Evolutionary conservation across 495 filamentous ascomycete species (phyloP), one percentile per base, ranked within the genome.

Genomic region (Aspergillus bertholletiae): DNA sequence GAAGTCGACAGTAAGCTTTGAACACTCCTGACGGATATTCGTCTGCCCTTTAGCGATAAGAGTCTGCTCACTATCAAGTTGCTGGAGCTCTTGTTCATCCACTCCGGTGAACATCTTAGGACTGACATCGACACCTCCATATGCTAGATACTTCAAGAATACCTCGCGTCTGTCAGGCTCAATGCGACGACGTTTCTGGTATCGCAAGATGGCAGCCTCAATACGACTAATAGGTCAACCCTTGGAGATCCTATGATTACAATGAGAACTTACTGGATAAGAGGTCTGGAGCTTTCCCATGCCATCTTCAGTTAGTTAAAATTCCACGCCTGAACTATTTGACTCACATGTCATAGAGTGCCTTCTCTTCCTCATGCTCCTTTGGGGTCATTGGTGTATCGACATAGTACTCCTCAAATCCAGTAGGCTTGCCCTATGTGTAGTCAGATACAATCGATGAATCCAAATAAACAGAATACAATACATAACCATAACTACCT

Each of bases 141-240:
- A 88, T 22, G 79, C 69, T 22, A 97, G 78, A 59, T 92, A 97
- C 51, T 86, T 87, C 53, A 80, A 75, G 74, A 99, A 95, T 22
- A 94, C 63, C 26, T 77, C 73, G 21, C 78, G 70, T 49, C 83
- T 80, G 3, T 77, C 67, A 11, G 71, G 64, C 51, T 90, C 81
- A 50, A 96, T 77, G 51, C 88, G 90, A 22, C 92, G 88, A 35
- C 83, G 86, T 39, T 78, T 75, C 54, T 85, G 77, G 74, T 85
- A 99, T 8, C 90, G 87, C 54, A 90, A 86, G 28, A 97, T 86
- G 35, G 89, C 94, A 54, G 83, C 84, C 65, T 97, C 87, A 17
- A 97, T 88, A 39, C 94, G 91, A 41, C 85, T 88, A 30, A 35
- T 15, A 22, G 50, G 32, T 66, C 44, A 62, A 48, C 39, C 24